Evolutionary conservation across 73 alveolate species (phyloP), one percentile per base, ranked within the genome.

Genomic region (Paramecium biaurelia): DNA sequence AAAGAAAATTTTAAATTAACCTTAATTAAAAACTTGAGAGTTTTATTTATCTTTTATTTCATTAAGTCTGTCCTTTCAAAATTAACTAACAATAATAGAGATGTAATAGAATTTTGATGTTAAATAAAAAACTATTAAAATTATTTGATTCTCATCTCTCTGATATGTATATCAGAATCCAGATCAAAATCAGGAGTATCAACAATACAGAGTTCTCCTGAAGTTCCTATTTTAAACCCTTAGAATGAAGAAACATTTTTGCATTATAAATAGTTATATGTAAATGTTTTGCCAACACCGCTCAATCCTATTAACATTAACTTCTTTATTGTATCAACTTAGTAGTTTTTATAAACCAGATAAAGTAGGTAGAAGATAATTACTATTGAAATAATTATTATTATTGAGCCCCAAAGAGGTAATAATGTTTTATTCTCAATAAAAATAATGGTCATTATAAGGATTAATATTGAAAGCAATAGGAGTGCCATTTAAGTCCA

Each of bases 41-140:
- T 28, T 28, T 58, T 28, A 4, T 4, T 6, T 26, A 26, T 7
- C 24, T 63, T 63, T 12, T 1, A 1, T 63, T 63, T 63, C 84
- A 63, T 63, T 63, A 63, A n/a, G 11, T 63, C 84, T 30, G 84
- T 63, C 11, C 84, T 63, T 63, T 63, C 84, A 63, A 63, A 63
- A 24, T 63, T 63, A 9, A 63, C 84, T n/a, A 63, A 0, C 23
- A 63, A 4, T 30, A 32, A 26, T 26, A 63, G 24, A 3, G 45
- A 24, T 4, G 53, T 23, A 30, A 63, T 63, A 30, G 41, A 30
- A 63, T 63, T 63, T 32, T 30, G 26, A 7, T 14, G 7, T 63
- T 30, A 12, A 1, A 14, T 63, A 32, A 63, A 63, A 10, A 30
- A 23, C 21, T 63, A 2, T 63, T 63, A 24, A 63, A 63, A 63